These are phyloP conservation scores for Malassezia yamatoensis DNA, from an alignment of 1,284 basidiomycete genomes.

Conservation along the genomic window DNA sequence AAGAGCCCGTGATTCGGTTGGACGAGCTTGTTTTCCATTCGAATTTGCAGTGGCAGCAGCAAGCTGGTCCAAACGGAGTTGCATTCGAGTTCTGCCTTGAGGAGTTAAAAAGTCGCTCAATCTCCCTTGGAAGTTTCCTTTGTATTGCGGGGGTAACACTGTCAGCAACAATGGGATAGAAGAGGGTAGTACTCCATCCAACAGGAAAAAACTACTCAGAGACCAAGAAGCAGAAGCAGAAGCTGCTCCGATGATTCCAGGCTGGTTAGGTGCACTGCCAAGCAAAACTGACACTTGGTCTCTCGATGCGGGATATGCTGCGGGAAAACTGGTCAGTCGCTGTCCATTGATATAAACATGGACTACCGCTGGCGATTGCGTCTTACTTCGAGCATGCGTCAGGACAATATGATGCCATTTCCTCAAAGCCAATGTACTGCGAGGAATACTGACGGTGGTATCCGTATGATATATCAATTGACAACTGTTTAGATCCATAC, in stretches of 20 bases:
- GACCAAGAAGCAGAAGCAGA: slow-evolving; percentile 22
- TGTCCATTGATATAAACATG: slow-evolving; percentile 34
- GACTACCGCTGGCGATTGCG: slow-evolving; percentile 22
- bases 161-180: slow-evolving; percentile 31
- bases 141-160: slow-evolving; percentile 29
- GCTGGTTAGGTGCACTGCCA: slow-evolving; percentile 23
- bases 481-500: slow-evolving; percentile 23
- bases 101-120: slow-evolving; percentile 39
- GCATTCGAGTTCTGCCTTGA: slow-evolving; percentile 28
- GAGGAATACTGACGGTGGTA: slow-evolving; percentile 8
- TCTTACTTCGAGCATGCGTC: slow-evolving; percentile 25
- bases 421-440: slow-evolving; percentile 12
- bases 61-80: slow-evolving; percentile 29
- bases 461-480: slow-evolving; percentile 23
- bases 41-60: slow-evolving; percentile 3
- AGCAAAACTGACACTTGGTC: slow-evolving; percentile 23
- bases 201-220: slow-evolving; percentile 27
- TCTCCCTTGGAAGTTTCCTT: slow-evolving; percentile 33
- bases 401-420: slow-evolving; percentile 28
- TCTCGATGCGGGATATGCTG: slow-evolving; percentile 4
- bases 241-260: not conserved
- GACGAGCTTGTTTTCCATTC: slow-evolving; percentile 1
- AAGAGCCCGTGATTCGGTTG: slow-evolving; percentile 21
- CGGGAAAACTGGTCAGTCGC: slow-evolving; percentile 18
- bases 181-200: slow-evolving; percentile 27